A percentile compares a stretch with the other conserved stretches of the same genome.
These are phyloP conservation scores for Lophiostoma macrostomum DNA, from an alignment of 495 filamentous ascomycete species.

Conservation along the genomic window DNA sequence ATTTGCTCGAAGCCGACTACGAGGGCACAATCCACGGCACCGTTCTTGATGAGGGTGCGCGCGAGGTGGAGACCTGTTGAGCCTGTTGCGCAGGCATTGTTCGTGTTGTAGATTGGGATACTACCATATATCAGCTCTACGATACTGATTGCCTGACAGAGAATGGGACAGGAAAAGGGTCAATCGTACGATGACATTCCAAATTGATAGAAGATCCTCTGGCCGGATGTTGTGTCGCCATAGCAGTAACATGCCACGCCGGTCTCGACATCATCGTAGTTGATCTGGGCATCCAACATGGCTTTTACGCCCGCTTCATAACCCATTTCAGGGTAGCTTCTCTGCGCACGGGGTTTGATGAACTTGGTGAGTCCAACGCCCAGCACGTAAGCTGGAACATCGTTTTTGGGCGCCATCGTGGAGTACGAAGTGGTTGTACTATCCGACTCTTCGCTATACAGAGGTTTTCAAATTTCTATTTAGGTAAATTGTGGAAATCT, in stretches of 20 bases:
- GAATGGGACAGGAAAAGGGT: too few relatives aligned
- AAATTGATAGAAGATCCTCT: conserved; percentile 97
- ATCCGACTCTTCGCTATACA: too few relatives aligned
- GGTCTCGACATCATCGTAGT: conserved; percentile 91
- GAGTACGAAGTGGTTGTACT: too few relatives aligned
- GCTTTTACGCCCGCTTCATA: conserved; percentile 94
- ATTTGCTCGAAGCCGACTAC: conserved; percentile 97
- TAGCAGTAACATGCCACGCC: conserved; percentile 95
- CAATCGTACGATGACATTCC: conserved; percentile 91
- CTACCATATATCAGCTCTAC: too few relatives aligned
- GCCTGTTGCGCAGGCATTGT: conserved; percentile 95
- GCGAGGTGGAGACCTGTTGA: conserved; percentile 82
- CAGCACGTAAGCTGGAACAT: conserved; percentile 69
- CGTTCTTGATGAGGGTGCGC: conserved; percentile 69
- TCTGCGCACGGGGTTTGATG: conserved; percentile 90
- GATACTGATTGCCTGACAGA: too few relatives aligned
- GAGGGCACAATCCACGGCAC: conserved; percentile 76
- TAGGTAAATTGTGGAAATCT: neutral
- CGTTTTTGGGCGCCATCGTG: conserved; percentile 14
- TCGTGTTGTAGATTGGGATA: conserved; percentile 41
- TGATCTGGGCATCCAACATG: conserved; percentile 88
- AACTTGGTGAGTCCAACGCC: conserved; percentile 98
- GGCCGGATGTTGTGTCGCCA: conserved; percentile 87
- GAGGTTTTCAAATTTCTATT: too few relatives aligned
- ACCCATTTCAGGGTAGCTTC: conserved; percentile 79